These are phyloP conservation scores for Leccinum angustisporum DNA, from an alignment of 1,284 basidiomycete genomes.

Conservation along the genomic window DNA sequence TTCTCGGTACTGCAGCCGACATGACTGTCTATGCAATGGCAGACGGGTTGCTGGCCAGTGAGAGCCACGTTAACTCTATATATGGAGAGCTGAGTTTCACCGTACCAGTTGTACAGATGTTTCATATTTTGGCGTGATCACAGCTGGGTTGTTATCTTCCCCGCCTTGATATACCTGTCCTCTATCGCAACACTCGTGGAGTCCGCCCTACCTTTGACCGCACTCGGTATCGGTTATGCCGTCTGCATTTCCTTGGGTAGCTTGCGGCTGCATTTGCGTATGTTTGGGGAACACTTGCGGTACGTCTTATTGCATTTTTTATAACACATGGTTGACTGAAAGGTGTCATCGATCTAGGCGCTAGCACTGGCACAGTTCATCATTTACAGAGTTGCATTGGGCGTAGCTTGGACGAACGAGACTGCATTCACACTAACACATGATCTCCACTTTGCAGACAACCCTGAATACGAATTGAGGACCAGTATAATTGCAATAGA, in stretches of 20 bases:
- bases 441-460: neutral
- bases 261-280: neutral
- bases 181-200: slow-evolving; percentile 5
- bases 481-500: neutral
- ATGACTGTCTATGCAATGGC: slow-evolving; percentile 3
- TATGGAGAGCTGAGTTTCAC: neutral
- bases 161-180: neutral
- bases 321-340: neutral
- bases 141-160: slow-evolving; percentile 2
- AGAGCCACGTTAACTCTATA: neutral
- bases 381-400: slow-evolving; percentile 7
- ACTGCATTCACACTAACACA: neutral
- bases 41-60: slow-evolving; percentile 5
- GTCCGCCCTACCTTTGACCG: slow-evolving; percentile 5
- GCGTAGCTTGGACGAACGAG: slow-evolving; percentile 4
- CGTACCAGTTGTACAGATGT: slow-evolving; percentile 2
- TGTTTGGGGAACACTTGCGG: slow-evolving; percentile 1
- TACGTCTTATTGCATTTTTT: neutral
- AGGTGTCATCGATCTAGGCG: neutral
- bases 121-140: slow-evolving; percentile 3
- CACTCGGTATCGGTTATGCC: slow-evolving; percentile 2
- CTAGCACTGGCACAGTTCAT: slow-evolving; percentile 6
- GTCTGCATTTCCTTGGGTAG: neutral
- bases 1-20: slow-evolving; percentile 2
- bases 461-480: neutral